phyloP scores from a whole-genome alignment of 2,329 filamentous ascomycete species.

The Pseudopyrenochaeta lycopersici region DNA sequence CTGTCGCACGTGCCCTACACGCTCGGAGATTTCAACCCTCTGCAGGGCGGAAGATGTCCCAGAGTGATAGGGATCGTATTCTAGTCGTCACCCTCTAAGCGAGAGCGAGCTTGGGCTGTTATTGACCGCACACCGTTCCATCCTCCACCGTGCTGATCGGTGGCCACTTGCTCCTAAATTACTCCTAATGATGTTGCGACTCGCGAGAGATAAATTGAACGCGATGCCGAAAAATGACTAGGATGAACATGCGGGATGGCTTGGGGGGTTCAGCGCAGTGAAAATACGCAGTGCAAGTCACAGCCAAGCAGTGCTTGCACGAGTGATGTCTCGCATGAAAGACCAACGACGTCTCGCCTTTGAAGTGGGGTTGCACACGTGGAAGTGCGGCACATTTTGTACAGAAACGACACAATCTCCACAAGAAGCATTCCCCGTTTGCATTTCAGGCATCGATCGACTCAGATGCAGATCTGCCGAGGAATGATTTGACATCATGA shows the following conservation, averaged over 20 bases:
- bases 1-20: slow-evolving; percentile 23
- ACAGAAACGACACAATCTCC: slow-evolving; percentile 22
- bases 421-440: slow-evolving; percentile 7
- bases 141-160: neutral
- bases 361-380: slow-evolving; percentile 36
- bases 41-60: slow-evolving; percentile 16
- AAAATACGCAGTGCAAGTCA: slow-evolving; percentile 26
- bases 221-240: slow-evolving; percentile 16
- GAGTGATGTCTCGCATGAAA: slow-evolving; percentile 44
- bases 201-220: slow-evolving; percentile 14
- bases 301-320: slow-evolving; percentile 35
- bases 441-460: slow-evolving; percentile 20
- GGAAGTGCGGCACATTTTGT: slow-evolving; percentile 24
- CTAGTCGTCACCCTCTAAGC: neutral
- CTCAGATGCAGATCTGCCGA: slow-evolving; percentile 23
- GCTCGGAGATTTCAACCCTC: slow-evolving; percentile 21
- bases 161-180: neutral
- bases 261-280: slow-evolving; percentile 33
- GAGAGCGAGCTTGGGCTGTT: neutral
- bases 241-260: slow-evolving; percentile 22
- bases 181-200: neutral
- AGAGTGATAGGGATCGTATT: slow-evolving; percentile 5
- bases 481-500: slow-evolving; percentile 17
- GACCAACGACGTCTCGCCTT: slow-evolving; percentile 28
- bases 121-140: neutral